Evolutionary conservation across 2,329 filamentous ascomycete genomes (phyloP).

Genomic region (Dothideomycetidae sp.): DNA sequence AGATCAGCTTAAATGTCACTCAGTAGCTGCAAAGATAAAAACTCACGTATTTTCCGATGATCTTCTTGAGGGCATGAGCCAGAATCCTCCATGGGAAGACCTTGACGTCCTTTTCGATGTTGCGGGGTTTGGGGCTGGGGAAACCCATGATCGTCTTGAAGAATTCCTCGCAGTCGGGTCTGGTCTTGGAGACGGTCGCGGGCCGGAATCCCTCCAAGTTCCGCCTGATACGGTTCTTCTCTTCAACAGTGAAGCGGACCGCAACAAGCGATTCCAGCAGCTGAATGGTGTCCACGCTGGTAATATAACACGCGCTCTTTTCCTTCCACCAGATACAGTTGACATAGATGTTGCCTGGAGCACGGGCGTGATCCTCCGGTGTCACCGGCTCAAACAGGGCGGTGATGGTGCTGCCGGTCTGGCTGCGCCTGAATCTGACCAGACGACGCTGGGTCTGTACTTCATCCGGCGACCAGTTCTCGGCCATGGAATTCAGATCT

Average conservation of each 20-base stretch:
- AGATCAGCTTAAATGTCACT: slow-evolving; percentile 5
- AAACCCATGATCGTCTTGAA: slow-evolving; percentile 99
- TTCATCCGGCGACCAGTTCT: slow-evolving; percentile 73
- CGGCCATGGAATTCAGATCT: slow-evolving; percentile 70
- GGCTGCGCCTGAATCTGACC: slow-evolving; percentile 74
- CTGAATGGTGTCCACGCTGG: slow-evolving; percentile 91
- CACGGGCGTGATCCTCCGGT: slow-evolving; percentile 51
- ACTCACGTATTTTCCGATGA: slow-evolving; percentile 88
- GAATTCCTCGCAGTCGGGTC: slow-evolving; percentile 85
- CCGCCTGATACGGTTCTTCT: slow-evolving; percentile 93
- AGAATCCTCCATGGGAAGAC: slow-evolving; percentile 95
- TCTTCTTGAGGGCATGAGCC: slow-evolving; percentile 80
- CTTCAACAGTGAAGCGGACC: slow-evolving; percentile 80
- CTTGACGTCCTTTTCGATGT: slow-evolving; percentile 99
- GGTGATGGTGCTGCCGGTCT: slow-evolving; percentile 67
- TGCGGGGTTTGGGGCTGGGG: slow-evolving; percentile 83
- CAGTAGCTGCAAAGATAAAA: slow-evolving; percentile 14
- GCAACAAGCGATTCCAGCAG: slow-evolving; percentile 85
- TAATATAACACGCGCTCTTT: slow-evolving; percentile 81
- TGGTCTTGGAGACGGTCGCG: slow-evolving; percentile 83
- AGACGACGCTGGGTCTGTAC: slow-evolving; percentile 65
- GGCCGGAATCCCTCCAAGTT: slow-evolving; percentile 93
- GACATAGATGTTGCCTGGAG: slow-evolving; percentile 77
- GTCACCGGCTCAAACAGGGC: slow-evolving; percentile 67
- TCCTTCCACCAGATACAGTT: slow-evolving; percentile 97